Evolutionary conservation across 2,329 filamentous ascomycete species (phyloP), one percentile per base, ranked within the genome.

Genomic region (Calonectria montana): DNA sequence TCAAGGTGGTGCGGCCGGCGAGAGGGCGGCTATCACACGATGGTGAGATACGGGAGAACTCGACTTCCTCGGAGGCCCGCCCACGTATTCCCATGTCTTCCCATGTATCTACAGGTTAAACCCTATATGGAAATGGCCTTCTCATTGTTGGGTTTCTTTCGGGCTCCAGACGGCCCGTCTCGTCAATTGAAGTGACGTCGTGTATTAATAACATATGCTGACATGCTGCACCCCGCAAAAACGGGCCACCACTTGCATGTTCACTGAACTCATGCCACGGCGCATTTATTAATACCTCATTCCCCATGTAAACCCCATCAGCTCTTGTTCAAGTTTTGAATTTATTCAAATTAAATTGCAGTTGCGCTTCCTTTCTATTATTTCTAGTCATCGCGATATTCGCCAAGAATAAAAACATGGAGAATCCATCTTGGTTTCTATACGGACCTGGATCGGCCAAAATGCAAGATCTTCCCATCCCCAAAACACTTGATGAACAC

Each of bases 401-500:
- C 7, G 21, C 18, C 9, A 2, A 21, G 3, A 9, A 45, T n/a
- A 45, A 8, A 8, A 10, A 18, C 16, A 50, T 50, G 47, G 23
- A 69, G 47, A 79, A 79, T 27, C 67, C 70, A 1, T 77, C 77
- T 1, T 80, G 75, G 10, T 47, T 79, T 45, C 55, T 80, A 6
- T 78, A 74, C 13, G 77, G 75, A 3, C 73, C 78, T 27, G 73
- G 74, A 13, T 67, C 71, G 8, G 78, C 59, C 18, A 68, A 66
- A 2, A 74, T 79, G 23, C 71, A 72, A 16, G 65, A 80, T 16
- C 70, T 73, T 1, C 76, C 78, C 1, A 13, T 74, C 4, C 75
- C 78, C 15, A 66, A 71, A 0, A 73, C 81, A 12, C 74, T 74
- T 41, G 83, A 78, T n/a, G 69, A 72, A 5, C 55, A 77, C 10